phyloP scores from a whole-genome alignment of 257 asterid species.

The Echites panduratus region DNA sequence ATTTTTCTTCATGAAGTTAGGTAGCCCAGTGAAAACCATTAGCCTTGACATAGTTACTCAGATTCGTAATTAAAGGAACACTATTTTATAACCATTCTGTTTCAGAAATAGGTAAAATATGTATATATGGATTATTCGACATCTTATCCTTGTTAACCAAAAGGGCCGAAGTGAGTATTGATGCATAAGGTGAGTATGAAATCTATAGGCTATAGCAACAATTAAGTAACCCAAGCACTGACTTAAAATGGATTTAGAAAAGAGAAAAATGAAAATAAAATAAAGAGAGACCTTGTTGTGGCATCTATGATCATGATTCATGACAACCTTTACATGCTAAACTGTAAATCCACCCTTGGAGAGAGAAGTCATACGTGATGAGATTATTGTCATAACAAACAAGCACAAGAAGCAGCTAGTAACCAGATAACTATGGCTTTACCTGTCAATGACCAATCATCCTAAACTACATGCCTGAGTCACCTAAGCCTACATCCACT shows the following conservation, averaged over 20 bases:
- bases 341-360: not conserved
- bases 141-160: not conserved
- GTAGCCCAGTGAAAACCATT: not conserved
- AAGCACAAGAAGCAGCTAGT: not conserved
- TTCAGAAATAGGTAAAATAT: not conserved
- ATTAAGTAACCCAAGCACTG: not conserved
- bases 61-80: not conserved
- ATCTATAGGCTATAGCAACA: not conserved
- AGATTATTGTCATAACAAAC: not conserved
- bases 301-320: not conserved
- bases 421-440: not conserved
- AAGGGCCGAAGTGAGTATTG: not conserved
- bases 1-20: not conserved
- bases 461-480: not conserved
- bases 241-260: not conserved
- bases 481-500: not conserved
- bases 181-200: not conserved
- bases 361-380: not conserved
- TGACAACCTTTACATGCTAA: not conserved
- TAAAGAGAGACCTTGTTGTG: not conserved
- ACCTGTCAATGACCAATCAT: not conserved
- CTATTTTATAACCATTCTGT: not conserved
- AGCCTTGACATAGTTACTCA: not conserved
- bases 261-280: too few relatives aligned
- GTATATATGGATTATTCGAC: not conserved